Evolutionary conservation across 257 asterid genomes (phyloP), one percentile per base, ranked within the genome.

Genomic region (Dorcoceras hygrometricum): DNA sequence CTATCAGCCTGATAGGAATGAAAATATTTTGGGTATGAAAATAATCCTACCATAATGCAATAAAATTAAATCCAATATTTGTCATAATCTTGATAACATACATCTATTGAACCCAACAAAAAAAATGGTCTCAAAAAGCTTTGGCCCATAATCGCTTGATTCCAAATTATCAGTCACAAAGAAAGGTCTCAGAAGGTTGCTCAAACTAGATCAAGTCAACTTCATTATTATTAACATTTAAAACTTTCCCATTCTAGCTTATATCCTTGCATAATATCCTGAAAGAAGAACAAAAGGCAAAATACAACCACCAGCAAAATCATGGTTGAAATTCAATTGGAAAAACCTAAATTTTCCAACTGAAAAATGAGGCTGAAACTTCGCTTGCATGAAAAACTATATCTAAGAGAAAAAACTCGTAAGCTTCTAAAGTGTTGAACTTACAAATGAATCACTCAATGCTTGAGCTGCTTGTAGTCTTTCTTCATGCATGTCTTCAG

Each of bases 401-500:
- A 50, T 29, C 57, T 57, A 65, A 53, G 75, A 57, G 14, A 28
- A 69, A 58, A 72, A 54, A 18, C 62, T 48, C 29, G 23, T 68
- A 53, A n/a, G 9, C 23, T 53, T 22, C 62, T 39, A 26, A 36
- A 26, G 58, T 43, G 51, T 63, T 70, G 58, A 48, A 75, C 95
- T 85, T 84, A 91, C 97, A 74, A 70, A 85, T 63, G 91, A 81
- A 75, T 81, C 81, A 14, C 91, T 87, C 77, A 84, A 80, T 67
- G 91, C 96, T 77, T 83, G 91, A 71, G 89, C 93, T 58, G 96
- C 97, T 66, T 73, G 87, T 55, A 86, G 79, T 62, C 97, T 87
- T 82, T 91, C 97, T 78, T 91, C 97, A 39, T 91, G 96, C 95
- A 91, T 88, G 76, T 91, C 97, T 81, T 91, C 97, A 64, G 97